Evolutionary conservation across 2,329 filamentous ascomycete species (phyloP), one percentile per base, ranked within the genome.

Genomic region (Sarocladiaceae sp.): DNA sequence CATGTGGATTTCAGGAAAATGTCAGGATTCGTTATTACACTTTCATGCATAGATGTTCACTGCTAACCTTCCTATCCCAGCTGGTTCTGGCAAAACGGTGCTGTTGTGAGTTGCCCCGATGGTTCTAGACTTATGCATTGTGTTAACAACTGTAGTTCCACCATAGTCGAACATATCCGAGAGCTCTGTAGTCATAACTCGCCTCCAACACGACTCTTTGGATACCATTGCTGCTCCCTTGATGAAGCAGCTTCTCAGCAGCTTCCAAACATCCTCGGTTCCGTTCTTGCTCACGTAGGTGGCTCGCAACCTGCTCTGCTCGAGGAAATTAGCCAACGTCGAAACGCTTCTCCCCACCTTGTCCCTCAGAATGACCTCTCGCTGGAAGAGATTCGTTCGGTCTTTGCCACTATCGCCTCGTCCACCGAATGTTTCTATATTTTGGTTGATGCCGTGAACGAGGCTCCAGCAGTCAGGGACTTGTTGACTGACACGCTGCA

Each of bases 81-180:
- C 63, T 35, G 63, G 62, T 12, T 60, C 62, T 1, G 60, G 62
- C 5, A 65, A 65, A 50, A 64, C 63, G 2, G 58, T 59, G 4
- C 54, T 64, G 2, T 64, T 62, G 60, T 60, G 54, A 53, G 54
- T 53, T 12, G n/a, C 3, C 18, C 15, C 15, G 29, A 18, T 40
- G 36, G 10, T 11, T 10, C 8, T n/a, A 40, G 36, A n/a, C 13
- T 8, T 20, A 17, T 20, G 8, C 17, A 18, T n/a, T n/a, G 36
- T 8, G 10, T n/a, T 40, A n/a, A n/a, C n/a, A n/a, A n/a, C 36
- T 10, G 12, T 12, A 62, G 60, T 40, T 62, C 60, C 3, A 57
- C 55, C 25, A 56, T 62, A 7, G 57, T 60, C 12, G 56, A 61
- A 2, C 42, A 60, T 35, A 48, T 60, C 6, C 52, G 59, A 50